Conservation (phyloP, 139 green algal genomes). For the Yamagishiella unicocca region DNA sequence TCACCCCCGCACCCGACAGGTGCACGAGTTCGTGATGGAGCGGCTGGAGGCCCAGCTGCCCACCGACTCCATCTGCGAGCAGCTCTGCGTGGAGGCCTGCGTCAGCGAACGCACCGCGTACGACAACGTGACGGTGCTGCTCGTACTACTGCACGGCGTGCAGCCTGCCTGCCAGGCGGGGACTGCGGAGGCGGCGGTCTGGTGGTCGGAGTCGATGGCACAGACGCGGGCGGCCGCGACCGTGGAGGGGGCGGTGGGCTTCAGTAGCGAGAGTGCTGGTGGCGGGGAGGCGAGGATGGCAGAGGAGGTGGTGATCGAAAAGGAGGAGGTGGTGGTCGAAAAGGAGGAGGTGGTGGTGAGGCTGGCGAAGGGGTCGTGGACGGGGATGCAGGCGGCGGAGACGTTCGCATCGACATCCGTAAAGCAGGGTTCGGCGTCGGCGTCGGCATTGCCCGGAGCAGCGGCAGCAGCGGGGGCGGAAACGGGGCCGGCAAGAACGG, state of each 20-base stretch:
- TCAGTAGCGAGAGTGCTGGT: neutral
- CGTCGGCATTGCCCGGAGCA: neutral
- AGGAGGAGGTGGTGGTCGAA: neutral
- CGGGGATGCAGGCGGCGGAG: neutral
- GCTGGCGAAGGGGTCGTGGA: neutral
- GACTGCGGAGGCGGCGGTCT: neutral
- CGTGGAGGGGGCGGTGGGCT: neutral
- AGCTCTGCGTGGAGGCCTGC: conserved; percentile 37
- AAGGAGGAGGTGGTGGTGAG: neutral
- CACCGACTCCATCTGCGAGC: conserved; percentile 17
- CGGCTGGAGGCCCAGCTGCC: conserved; percentile 16
- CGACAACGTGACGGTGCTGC: conserved; percentile 42
- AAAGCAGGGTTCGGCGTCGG: too few species aligned
- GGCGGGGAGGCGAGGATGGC: neutral
- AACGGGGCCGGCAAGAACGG: too few species aligned
- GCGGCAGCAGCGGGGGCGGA: neutral
- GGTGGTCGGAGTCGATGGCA: neutral
- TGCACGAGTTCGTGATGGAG: conserved; percentile 29
- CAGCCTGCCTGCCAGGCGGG: neutral
- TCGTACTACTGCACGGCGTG: conserved; percentile 35
- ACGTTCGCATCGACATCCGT: too few species aligned
- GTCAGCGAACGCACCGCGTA: conserved; percentile 34
- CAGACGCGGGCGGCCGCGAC: neutral
- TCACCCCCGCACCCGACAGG: neutral
- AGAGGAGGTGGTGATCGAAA: neutral